These are phyloP conservation scores for Trichoderma sp. DNA, from an alignment of 2,329 filamentous ascomycete species.

Conservation along the genomic window DNA sequence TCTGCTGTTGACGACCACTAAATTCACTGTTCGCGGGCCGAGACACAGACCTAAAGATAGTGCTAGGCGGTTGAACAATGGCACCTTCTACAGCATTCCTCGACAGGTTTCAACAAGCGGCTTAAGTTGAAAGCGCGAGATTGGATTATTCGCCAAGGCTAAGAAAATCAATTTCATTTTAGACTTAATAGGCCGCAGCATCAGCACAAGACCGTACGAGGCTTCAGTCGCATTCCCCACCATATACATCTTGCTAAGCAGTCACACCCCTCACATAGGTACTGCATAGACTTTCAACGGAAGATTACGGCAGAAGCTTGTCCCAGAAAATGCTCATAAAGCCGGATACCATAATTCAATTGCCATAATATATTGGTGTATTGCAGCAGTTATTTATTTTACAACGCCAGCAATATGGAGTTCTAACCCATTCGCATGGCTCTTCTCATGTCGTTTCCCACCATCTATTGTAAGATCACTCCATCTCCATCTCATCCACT, in stretches of 20 bases:
- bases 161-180: not conserved
- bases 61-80: not conserved
- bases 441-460: slow-evolving; percentile 30
- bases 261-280: slow-evolving; percentile 13
- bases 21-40: slow-evolving; percentile 19
- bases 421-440: slow-evolving; percentile 30
- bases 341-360: not conserved
- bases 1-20: slow-evolving; percentile 15
- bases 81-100: too few relatives aligned
- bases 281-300: not conserved
- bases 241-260: not conserved
- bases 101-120: too few relatives aligned
- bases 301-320: not conserved
- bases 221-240: slow-evolving; percentile 20
- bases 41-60: slow-evolving; percentile 17
- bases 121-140: too few relatives aligned
- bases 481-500: slow-evolving; percentile 5
- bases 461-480: slow-evolving; percentile 15
- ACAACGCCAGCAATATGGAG: slow-evolving; percentile 36
- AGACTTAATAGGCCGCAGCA: not conserved
- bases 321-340: not conserved
- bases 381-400: slow-evolving; percentile 40
- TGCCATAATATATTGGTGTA: slow-evolving; percentile 34
- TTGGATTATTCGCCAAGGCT: not conserved
- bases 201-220: not conserved